Base-by-base conservation (phyloP, 371 early-diverging fungal genomes). In the Mucor lusitanicus region DNA sequence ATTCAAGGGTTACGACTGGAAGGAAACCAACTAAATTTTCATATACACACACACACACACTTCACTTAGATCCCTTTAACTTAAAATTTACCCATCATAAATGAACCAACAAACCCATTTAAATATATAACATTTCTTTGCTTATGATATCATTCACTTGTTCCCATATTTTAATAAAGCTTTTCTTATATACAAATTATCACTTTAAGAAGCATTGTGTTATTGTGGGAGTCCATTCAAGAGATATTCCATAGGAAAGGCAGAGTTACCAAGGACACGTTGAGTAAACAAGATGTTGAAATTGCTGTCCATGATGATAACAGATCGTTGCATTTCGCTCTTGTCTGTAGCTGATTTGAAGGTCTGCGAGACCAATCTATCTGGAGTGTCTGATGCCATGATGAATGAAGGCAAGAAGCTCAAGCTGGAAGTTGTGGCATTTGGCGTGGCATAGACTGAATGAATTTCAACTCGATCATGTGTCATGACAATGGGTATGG, bases 391-490 rank as follows among this genome's bases (percentile, higher is more conserved):
- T 0, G 69, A 65, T 13, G 60, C 73, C 61, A 69, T 21, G n/a
- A 69, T 55, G 54, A 63, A 73, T 0, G 66, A 65, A 4, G 73
- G 73, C 32, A 12, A 2, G 59, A 69, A 73, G 33, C 17, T 15
- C 55, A 73, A 39, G 55, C 69, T 69, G 15, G 13, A 15, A 7
- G 46, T 12, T 21, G 66, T 48, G 8, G 6, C 11, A 6, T 55
- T 59, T 13, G 69, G 66, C 5, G 69, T 63, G n/a, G 66, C 63
- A 48, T 67, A 73, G 0, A 44, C 63, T 11, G 2, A 12, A 30
- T 73, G 73, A 9, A 65, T 40, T 21, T 59, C 37, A 12, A 50
- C 32, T 55, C 62, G 48, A 55, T 73, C 73, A n/a, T 69, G 69
- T 3, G 73, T 69, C 8, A 73, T 59, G 1, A 55, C 73, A 23